phyloP scores from a whole-genome alignment of 495 filamentous ascomycete genomes.

The Talaromyces ruber region DNA sequence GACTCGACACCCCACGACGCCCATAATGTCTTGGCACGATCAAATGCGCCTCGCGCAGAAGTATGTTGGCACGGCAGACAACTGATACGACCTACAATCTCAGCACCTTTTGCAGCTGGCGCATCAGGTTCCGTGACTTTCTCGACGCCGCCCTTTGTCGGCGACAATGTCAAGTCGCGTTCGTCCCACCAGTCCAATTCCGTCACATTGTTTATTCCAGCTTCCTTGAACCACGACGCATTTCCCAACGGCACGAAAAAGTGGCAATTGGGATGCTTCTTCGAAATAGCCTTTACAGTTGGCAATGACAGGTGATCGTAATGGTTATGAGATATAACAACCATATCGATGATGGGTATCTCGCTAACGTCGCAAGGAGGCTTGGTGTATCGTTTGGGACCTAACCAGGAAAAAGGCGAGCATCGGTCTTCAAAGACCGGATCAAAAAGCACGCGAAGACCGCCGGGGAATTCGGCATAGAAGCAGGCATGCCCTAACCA shows the following conservation, averaged over 20 bases:
- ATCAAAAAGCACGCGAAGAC: slow-evolving; percentile 87
- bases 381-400: slow-evolving; percentile 76
- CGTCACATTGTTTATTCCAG: slow-evolving; percentile 64
- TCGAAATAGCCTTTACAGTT: slow-evolving; percentile 60
- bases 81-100: slow-evolving; percentile 67
- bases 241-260: slow-evolving; percentile 90
- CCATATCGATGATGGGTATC: slow-evolving; percentile 76
- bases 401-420: slow-evolving; percentile 60
- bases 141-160: slow-evolving; percentile 15
- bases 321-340: slow-evolving; percentile 88
- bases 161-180: slow-evolving; percentile 57
- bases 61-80: slow-evolving; percentile 86
- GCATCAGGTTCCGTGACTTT: slow-evolving; percentile 17
- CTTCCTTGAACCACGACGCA: slow-evolving; percentile 69
- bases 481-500: slow-evolving; percentile 97
- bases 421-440: slow-evolving; percentile 91
- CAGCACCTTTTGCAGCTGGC: slow-evolving; percentile 14
- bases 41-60: slow-evolving; percentile 57
- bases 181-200: slow-evolving; percentile 98
- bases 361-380: slow-evolving; percentile 70
- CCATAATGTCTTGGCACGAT: slow-evolving; percentile 75
- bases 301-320: slow-evolving; percentile 87
- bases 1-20: slow-evolving; percentile 75
- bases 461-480: slow-evolving; percentile 83
- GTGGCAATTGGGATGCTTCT: slow-evolving; percentile 67